A percentile compares a stretch with the other conserved stretches of the same genome.
phyloP scores from a whole-genome alignment of 2,329 filamentous ascomycete genomes.

The Zopfia rhizophila region DNA sequence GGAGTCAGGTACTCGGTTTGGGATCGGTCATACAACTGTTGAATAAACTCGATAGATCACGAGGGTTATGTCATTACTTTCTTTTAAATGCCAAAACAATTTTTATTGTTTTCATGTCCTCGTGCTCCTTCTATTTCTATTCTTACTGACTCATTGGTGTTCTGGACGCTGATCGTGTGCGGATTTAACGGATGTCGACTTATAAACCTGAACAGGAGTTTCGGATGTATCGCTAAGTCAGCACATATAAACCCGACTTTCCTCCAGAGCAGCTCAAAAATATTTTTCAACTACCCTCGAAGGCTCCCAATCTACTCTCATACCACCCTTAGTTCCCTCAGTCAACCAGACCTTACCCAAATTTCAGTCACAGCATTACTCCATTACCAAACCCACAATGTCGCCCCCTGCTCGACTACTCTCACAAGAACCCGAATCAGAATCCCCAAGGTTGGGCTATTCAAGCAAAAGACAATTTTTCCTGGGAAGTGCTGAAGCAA shows the following conservation, averaged over 20 bases:
- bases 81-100: constrained; percentile 6
- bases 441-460: constrained; percentile 2
- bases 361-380: constrained; percentile 1
- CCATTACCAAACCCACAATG: background rate
- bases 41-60: too few species aligned
- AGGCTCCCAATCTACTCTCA: background rate
- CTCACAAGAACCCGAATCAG: too few species aligned
- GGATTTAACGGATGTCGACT: too few species aligned
- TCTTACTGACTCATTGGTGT: too few species aligned
- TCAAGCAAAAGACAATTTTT: constrained; percentile 19
- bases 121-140: too few species aligned
- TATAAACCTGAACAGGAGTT: too few species aligned
- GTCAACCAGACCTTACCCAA: constrained; percentile 1
- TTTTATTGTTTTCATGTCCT: too few species aligned
- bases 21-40: too few species aligned
- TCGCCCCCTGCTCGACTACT: background rate
- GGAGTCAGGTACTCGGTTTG: background rate
- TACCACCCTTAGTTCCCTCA: constrained; percentile 3
- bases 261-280: constrained; percentile 24
- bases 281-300: background rate
- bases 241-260: too few species aligned
- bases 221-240: too few species aligned
- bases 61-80: background rate
- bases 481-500: constrained; percentile 12
- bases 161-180: too few species aligned